phyloP scores from a whole-genome alignment of 371 early-diverging fungal genomes.

The Mucor ambiguus region DNA sequence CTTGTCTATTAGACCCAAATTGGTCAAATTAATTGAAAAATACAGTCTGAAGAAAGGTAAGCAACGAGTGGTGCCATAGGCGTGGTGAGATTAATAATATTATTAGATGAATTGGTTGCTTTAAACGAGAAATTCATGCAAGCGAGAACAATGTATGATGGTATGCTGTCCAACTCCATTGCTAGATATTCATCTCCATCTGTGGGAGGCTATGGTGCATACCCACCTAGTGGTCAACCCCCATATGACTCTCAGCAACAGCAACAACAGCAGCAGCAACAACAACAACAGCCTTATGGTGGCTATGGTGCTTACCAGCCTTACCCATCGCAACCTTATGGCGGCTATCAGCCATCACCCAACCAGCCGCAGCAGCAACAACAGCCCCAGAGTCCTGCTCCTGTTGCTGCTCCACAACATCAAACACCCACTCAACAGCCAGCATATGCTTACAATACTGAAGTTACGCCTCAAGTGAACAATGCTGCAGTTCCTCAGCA shows the following conservation, averaged over 20 bases:
- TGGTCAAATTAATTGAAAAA: constrained; percentile 78
- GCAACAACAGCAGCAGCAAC: constrained; percentile 5
- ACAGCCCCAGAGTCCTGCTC: constrained; percentile 19
- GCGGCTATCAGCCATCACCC: constrained; percentile 9
- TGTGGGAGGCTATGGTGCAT: constrained; percentile 17
- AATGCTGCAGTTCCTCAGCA: constrained; percentile 5
- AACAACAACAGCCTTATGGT: background rate
- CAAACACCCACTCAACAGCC: constrained; percentile 14
- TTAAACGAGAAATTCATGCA: constrained; percentile 56
- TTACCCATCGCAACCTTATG: constrained; percentile 5
- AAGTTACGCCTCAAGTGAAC: constrained; percentile 3
- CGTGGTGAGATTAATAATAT: background rate
- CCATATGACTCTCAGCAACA: constrained; percentile 12
- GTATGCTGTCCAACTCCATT: constrained; percentile 50
- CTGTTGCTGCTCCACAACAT: constrained; percentile 13
- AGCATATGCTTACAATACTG: constrained; percentile 1
- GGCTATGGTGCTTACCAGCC: constrained; percentile 9
- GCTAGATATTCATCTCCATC: constrained; percentile 43
- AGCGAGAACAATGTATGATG: constrained; percentile 58
- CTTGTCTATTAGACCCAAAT: constrained; percentile 74
- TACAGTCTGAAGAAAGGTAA: constrained; percentile 80
- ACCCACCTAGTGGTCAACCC: constrained; percentile 16
- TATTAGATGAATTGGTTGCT: constrained; percentile 54
- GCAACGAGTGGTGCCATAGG: no score
- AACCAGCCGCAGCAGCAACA: constrained; percentile 13